phyloP scores from a whole-genome alignment of 495 filamentous ascomycete genomes.

The Annulohypoxylon bovei region DNA sequence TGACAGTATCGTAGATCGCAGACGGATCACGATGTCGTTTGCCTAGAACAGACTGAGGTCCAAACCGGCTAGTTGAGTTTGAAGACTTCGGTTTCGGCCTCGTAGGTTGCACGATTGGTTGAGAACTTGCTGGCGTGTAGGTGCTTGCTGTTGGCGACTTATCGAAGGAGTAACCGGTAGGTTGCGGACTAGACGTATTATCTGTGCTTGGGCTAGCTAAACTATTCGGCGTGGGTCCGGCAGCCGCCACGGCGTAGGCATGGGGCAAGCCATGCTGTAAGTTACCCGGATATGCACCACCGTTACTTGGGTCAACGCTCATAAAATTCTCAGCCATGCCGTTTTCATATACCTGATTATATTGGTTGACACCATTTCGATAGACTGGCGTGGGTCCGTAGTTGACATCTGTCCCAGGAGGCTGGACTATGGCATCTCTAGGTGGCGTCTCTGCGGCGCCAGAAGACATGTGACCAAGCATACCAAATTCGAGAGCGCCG shows the following conservation, averaged over 20 bases:
- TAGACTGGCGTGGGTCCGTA: conserved; percentile 56
- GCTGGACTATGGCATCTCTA: conserved; percentile 60
- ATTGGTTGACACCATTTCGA: conserved; percentile 55
- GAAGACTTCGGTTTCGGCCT: conserved; percentile 54
- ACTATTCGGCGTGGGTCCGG: conserved; percentile 55
- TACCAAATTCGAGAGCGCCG: conserved; percentile 90
- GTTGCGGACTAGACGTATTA: conserved; percentile 59
- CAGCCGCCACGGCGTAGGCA: conserved; percentile 59
- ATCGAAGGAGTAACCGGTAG: conserved; percentile 56
- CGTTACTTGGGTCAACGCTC: conserved; percentile 50
- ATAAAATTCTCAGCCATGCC: conserved; percentile 54
- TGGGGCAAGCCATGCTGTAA: conserved; percentile 62
- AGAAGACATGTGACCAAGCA: conserved; percentile 92
- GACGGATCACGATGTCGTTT: conserved; percentile 74
- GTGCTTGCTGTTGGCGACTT: conserved; percentile 56
- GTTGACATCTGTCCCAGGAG: conserved; percentile 50
- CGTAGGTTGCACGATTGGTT: conserved; percentile 41
- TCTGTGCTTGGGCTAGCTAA: conserved; percentile 61
- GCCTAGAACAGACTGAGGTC: conserved; percentile 61
- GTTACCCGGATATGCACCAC: conserved; percentile 57
- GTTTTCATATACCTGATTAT: conserved; percentile 55
- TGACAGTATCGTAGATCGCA: conserved; percentile 86
- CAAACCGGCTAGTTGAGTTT: conserved; percentile 53
- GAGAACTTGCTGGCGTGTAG: conserved; percentile 46
- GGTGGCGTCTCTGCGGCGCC: conserved; percentile 82